These are phyloP conservation scores for Acacia pycnantha DNA, from an alignment of 331 rosid species.

Conservation along the genomic window DNA sequence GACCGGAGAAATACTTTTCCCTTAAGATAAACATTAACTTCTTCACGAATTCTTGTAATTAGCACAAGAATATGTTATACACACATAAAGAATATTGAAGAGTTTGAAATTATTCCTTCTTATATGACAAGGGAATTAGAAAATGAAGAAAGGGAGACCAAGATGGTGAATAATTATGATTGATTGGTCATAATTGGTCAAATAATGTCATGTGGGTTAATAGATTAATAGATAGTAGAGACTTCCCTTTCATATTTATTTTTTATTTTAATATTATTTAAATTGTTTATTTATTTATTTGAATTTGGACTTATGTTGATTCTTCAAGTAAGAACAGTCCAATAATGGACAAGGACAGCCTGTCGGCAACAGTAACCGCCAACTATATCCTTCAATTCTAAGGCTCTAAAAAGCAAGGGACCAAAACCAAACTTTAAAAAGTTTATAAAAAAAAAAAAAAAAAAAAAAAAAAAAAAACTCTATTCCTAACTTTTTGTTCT, in stretches of 20 bases:
- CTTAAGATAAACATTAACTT: no score
- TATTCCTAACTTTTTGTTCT: neutral
- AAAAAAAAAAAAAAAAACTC: neutral
- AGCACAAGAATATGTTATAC: neutral
- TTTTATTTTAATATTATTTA: neutral
- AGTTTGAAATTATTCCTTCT: neutral
- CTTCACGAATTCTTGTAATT: no score
- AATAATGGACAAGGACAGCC: constrained; percentile 49
- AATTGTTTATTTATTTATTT: neutral
- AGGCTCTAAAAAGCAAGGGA: neutral
- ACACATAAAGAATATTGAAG: no score
- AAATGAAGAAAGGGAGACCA: neutral
- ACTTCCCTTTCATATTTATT: constrained; percentile 24
- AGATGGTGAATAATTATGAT: neutral
- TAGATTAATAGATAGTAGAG: neutral
- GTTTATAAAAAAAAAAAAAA: no score
- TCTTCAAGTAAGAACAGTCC: neutral
- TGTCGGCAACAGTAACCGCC: constrained; percentile 28
- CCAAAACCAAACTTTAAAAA: neutral
- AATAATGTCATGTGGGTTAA: constrained; percentile 29
- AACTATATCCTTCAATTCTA: neutral
- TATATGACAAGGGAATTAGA: neutral
- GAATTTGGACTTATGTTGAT: neutral
- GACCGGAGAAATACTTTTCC: no score
- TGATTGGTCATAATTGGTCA: constrained; percentile 5